These are phyloP conservation scores for Escallonia herrerae DNA, from an alignment of 129 eudicot genomes.

Conservation along the genomic window DNA sequence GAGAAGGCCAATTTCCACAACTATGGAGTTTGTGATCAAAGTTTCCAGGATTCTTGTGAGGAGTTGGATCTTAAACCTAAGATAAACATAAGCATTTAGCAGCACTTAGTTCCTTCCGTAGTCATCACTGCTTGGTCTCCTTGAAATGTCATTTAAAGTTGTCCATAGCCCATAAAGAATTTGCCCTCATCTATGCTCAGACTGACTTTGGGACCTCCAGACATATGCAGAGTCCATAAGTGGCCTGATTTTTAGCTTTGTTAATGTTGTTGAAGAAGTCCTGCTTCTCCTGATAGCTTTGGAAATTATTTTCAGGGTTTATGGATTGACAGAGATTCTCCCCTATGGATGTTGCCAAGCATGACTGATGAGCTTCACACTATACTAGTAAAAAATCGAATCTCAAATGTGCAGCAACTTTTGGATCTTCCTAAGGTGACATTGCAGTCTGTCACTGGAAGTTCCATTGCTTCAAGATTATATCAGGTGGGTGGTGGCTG, in stretches of 20 bases:
- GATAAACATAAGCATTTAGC: not conserved
- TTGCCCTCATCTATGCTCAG: too few species aligned
- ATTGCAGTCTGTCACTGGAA: constrained; percentile 50
- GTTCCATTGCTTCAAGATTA: constrained; percentile 40
- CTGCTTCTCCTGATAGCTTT: not conserved
- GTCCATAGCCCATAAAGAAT: too few species aligned
- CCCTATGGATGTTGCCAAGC: constrained; percentile 85
- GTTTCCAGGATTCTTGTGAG: not conserved
- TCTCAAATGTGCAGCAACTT: constrained; percentile 53
- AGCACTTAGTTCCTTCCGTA: too few species aligned
- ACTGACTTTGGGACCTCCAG: too few species aligned
- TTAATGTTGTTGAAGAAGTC: not conserved
- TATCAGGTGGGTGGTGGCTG: constrained; percentile 48
- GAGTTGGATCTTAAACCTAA: not conserved
- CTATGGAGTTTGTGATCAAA: not conserved
- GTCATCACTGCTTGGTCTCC: too few species aligned
- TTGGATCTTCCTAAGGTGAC: constrained; percentile 48
- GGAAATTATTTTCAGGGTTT: constrained; percentile 48
- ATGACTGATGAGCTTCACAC: constrained; percentile 62
- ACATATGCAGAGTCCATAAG: not conserved
- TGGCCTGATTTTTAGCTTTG: not conserved
- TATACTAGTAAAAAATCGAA: constrained; percentile 46
- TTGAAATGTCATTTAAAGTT: too few species aligned
- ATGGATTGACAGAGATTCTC: constrained; percentile 76
- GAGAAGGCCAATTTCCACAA: not conserved